Evolutionary conservation across 2,329 filamentous ascomycete genomes (phyloP), one percentile per base, ranked within the genome.

Genomic region (Alternaria infectoria): DNA sequence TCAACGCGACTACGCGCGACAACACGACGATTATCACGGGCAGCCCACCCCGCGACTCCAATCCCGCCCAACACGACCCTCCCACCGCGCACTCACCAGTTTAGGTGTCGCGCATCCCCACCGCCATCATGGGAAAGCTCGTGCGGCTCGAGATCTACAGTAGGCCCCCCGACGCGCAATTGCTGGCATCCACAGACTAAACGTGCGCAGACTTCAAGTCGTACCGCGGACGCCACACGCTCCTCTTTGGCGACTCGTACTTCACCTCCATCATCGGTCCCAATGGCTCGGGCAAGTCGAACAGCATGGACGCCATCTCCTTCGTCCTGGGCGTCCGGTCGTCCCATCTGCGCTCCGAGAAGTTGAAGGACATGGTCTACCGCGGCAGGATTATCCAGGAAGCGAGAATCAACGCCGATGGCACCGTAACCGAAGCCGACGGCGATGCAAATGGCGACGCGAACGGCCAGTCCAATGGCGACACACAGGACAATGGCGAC

Each of bases 211-310:
- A 99, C 85, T 99, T 99, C 89, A 99, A 99, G 84, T 98, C 96
- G 74, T 99, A 99, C 85, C 97, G 97, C 81, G 96, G 94, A 62
- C 94, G 97, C 75, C 96, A 99, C 83, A 90, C 89, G 64, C 89
- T 99, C 47, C 88, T 97, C 57, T 97, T 99, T 75, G 95, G 95
- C 76, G 95, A 99, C 83, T 96, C 94, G 3, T 98, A 97, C 82
- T 99, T 99, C 81, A 99, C 96, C 54, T 99, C 96, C 45, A 97
- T 99, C 77, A 98, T 99, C 77, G 96, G 96, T 6, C 96, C 96
- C 79, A 99, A 99, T 94, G 96, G 96, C 85, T 98, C 96, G 36
- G 96, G 96, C 69, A 99, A 99, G 82, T 99, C 96, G 19, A 99
- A 99, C 75, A 96, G 93, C 64, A 99, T 99, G 96, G 96, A 99